A percentile compares a stretch with the other conserved stretches of the same genome.
Conservation (phyloP, 2,329 filamentous ascomycete genomes). For the Colletotrichum spinosum region DNA sequence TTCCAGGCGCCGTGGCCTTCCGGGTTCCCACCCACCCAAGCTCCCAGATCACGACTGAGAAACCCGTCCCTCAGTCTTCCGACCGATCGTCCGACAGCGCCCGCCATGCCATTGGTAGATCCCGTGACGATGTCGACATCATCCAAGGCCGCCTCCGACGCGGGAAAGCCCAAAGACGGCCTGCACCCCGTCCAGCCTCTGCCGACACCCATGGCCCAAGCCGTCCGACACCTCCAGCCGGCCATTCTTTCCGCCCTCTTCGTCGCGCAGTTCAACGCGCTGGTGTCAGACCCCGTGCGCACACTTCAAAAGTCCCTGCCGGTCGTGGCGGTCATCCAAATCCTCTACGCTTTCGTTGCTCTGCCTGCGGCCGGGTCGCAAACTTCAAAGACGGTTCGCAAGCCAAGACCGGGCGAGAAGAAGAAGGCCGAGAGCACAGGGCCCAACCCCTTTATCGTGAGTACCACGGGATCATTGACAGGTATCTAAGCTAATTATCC, state of each 20-base stretch:
- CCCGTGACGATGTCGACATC: conserved; percentile 51
- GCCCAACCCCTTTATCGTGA: conserved; percentile 60
- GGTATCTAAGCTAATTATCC: not conserved
- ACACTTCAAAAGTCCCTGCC: conserved; percentile 72
- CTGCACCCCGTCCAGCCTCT: conserved; percentile 53
- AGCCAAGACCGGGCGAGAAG: conserved; percentile 64
- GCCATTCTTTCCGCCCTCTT: conserved; percentile 74
- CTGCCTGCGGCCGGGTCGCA: conserved; percentile 70
- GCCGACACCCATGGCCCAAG: conserved; percentile 51
- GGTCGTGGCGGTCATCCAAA: conserved; percentile 73
- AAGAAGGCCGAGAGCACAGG: conserved; percentile 62
- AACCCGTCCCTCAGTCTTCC: conserved; percentile 10
- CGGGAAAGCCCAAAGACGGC: conserved; percentile 44
- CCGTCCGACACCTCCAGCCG: conserved; percentile 76
- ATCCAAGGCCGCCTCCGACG: conserved; percentile 45
- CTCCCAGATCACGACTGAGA: conserved; percentile 4
- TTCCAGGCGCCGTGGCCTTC: conserved; percentile 31
- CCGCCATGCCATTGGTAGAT: conserved; percentile 49
- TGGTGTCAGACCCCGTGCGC: conserved; percentile 77
- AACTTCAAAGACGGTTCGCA: conserved; percentile 56
- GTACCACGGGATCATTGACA: conserved; percentile 39
- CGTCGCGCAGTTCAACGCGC: conserved; percentile 69
- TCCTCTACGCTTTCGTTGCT: conserved; percentile 70
- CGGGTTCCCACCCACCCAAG: conserved; percentile 23
- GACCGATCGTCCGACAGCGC: conserved; percentile 25